Conservation (phyloP, 805 yeast genomes). For the Limtongia smithiae region DNA sequence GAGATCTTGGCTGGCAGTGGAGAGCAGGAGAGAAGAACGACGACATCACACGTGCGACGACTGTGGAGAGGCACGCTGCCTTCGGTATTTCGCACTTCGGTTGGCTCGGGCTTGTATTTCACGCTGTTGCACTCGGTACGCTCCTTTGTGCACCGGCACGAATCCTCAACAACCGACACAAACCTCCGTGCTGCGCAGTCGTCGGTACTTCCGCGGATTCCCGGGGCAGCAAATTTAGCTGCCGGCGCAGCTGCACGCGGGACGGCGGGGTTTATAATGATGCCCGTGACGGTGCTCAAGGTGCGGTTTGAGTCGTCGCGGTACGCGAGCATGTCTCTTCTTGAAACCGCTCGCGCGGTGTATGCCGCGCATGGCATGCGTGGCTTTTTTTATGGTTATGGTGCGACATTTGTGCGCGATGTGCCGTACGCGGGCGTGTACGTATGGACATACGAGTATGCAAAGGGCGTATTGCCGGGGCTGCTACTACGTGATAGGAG, state of each 20-base stretch:
- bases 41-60: conserved; percentile 25
- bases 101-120: conserved; percentile 85
- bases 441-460: conserved; percentile 76
- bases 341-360: conserved; percentile 58
- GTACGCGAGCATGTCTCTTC: conserved; percentile 63
- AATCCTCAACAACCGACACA: not conserved
- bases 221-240: conserved; percentile 62
- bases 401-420: conserved; percentile 83
- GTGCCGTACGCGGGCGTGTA: conserved; percentile 96
- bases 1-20: conserved; percentile 4
- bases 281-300: conserved; percentile 92
- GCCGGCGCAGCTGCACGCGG: conserved; percentile 81
- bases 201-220: conserved; percentile 65
- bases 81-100: conserved; percentile 80
- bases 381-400: conserved; percentile 83
- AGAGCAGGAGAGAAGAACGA: too few relatives aligned
- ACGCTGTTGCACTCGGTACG: not conserved
- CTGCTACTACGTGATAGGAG: conserved; percentile 33
- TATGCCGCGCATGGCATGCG: conserved; percentile 49
- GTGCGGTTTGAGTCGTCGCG: conserved; percentile 82
- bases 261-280: conserved; percentile 75
- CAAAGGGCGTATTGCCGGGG: conserved; percentile 55
- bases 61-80: conserved; percentile 95
- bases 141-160: conserved; percentile 36
- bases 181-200: conserved; percentile 19